Base-by-base conservation (phyloP, 208 protist genomes). In the Crithidia acanthocephali region DNA sequence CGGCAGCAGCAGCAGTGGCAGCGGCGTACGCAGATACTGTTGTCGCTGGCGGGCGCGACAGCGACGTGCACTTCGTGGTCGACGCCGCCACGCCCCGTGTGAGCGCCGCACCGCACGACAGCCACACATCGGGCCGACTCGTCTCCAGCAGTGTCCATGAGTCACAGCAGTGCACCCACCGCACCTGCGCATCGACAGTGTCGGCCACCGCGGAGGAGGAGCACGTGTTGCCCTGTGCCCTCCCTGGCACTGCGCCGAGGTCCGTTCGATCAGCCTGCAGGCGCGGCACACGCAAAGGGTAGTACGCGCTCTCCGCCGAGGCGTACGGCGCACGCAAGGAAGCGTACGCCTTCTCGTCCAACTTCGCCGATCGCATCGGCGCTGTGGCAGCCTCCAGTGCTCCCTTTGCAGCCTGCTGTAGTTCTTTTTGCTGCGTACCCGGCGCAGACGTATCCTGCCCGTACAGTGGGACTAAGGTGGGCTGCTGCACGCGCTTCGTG, bases 251-350 rank as follows among this genome's bases (percentile, higher is more conserved):
- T 37, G 78, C 68, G 61, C 44, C 37, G 23, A 65, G 33, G 13
- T 52, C 25, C 32, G 25, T 73, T 40, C 73, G 28, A 16, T 92
- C 84, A 10, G 78, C 81, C 60, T 57, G 72, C 60, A 95, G 68
- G 6, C 91, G 91, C 42, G 81, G 76, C 25, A 91, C 84, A 18
- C 83, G 83, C 30, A 93, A 68, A 27, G 91, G 87, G 68, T 85
- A 92, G 65, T 87, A 85, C 52, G 83, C 83, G 59, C 79, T 86
- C 74, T 85, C 84, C 18, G 66, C 74, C 10, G 86, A 86, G 15
- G 74, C 83, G 76, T 91, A 92, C 32, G 84, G 70, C 20, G 91
- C 87, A 15, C 85, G 76, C 32, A 95, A 63, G 16, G 81, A 66
- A 55, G 64, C 63, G 62, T 88, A 83, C 2, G 80, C 68, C 69